These are phyloP conservation scores for Debaryomyces fabryi DNA, from an alignment of 1,139 yeast genomes.

Conservation along the genomic window DNA sequence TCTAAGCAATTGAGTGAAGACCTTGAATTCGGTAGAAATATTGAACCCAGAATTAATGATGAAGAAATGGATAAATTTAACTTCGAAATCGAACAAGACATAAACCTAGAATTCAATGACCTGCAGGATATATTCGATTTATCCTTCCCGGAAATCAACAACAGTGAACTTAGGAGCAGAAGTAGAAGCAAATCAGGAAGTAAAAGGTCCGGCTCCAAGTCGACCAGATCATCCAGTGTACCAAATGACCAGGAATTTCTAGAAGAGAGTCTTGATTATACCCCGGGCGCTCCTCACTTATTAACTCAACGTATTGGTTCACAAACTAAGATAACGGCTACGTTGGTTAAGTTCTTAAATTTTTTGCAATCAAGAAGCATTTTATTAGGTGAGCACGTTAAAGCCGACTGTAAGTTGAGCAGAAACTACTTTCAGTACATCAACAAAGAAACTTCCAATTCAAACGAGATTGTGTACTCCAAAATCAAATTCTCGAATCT, in stretches of 20 bases:
- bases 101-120: background rate
- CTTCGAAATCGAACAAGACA: conserved; percentile 4
- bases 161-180: conserved; percentile 16
- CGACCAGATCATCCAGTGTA: conserved; percentile 3
- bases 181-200: conserved; percentile 17
- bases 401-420: conserved; percentile 8
- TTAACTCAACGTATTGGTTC: conserved; percentile 12
- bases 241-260: conserved; percentile 5
- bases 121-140: conserved; percentile 17
- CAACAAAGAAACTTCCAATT: conserved; percentile 4
- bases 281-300: conserved; percentile 14
- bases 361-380: conserved; percentile 16
- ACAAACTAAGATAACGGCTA: conserved; percentile 11
- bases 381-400: conserved; percentile 12
- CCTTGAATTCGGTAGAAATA: conserved; percentile 10
- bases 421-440: conserved; percentile 7
- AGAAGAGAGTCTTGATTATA: conserved; percentile 14
- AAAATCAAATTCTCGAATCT: conserved; percentile 10
- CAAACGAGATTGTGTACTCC: conserved; percentile 7
- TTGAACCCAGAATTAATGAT: conserved; percentile 6
- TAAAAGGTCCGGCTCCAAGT: background rate
- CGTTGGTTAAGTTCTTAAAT: conserved; percentile 17
- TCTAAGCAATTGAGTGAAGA: conserved; percentile 3
- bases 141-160: conserved; percentile 17
- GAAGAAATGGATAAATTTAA: conserved; percentile 5